phyloP scores from a whole-genome alignment of 2,329 filamentous ascomycete species.

The Calonectria montana region DNA sequence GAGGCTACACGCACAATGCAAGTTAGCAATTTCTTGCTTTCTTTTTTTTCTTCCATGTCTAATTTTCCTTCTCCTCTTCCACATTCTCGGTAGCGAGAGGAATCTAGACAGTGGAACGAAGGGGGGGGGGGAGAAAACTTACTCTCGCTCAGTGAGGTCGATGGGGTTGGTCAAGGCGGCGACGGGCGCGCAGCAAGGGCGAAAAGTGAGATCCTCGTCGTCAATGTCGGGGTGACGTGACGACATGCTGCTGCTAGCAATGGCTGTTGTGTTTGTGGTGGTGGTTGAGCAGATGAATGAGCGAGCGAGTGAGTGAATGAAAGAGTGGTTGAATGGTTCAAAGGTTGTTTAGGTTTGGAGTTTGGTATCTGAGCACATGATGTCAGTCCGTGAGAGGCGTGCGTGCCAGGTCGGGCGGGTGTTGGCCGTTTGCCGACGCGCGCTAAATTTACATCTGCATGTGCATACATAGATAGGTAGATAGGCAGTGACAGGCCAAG shows the following conservation, averaged over 20 bases:
- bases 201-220: conserved; percentile 48
- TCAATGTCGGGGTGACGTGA: conserved; percentile 36
- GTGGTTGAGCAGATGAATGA: not conserved
- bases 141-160: conserved; percentile 57
- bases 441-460: not conserved
- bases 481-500: too few species aligned
- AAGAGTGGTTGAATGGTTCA: not conserved
- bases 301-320: not conserved
- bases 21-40: not conserved
- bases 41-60: not conserved
- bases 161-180: conserved; percentile 54
- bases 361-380: not conserved
- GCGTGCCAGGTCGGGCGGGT: not conserved
- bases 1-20: not conserved
- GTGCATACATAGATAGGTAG: too few species aligned
- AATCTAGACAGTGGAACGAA: not conserved
- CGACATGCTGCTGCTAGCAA: conserved; percentile 24
- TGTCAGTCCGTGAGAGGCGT: not conserved
- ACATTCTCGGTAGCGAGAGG: not conserved
- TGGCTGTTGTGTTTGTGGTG: not conserved
- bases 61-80: not conserved
- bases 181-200: conserved; percentile 54
- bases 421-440: not conserved
- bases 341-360: not conserved
- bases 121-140: conserved; percentile 7